phyloP scores from a whole-genome alignment of 768 basidiomycete species.

The Tulasnella sp. region DNA sequence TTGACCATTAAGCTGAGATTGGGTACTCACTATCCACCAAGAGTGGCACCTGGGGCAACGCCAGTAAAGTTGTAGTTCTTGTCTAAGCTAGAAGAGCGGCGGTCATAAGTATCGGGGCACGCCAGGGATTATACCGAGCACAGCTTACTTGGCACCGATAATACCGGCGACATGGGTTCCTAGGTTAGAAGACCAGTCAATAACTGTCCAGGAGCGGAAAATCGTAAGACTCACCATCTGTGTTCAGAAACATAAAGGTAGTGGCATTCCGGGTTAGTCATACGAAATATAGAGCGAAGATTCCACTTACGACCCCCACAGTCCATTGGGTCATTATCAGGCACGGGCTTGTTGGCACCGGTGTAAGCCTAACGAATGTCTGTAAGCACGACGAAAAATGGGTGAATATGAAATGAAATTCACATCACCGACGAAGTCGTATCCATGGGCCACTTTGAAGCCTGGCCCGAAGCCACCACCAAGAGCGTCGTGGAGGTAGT shows the following conservation, averaged over 20 bases:
- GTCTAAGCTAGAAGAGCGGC: constrained; percentile 38
- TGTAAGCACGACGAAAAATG: constrained; percentile 14
- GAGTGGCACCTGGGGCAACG: constrained; percentile 48
- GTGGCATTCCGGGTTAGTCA: too few relatives aligned
- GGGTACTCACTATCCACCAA: constrained; percentile 38
- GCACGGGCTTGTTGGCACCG: constrained; percentile 12
- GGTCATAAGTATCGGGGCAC: constrained; percentile 40
- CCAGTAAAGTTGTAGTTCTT: constrained; percentile 58
- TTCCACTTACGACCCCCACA: constrained; percentile 9
- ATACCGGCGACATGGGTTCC: constrained; percentile 46
- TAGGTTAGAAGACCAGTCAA: constrained; percentile 21
- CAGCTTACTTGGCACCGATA: constrained; percentile 20
- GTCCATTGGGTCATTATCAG: constrained; percentile 15
- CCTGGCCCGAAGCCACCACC: constrained; percentile 14
- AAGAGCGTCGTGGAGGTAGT: constrained; percentile 14
- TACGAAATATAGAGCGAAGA: too few relatives aligned
- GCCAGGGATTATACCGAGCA: constrained; percentile 1
- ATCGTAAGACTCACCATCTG: too few relatives aligned
- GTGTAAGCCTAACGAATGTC: neutral
- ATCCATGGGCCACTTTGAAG: constrained; percentile 13
- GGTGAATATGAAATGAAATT: constrained; percentile 21
- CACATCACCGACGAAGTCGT: constrained; percentile 16
- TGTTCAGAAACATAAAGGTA: too few relatives aligned
- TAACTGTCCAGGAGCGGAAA: too few relatives aligned
- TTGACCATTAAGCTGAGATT: constrained; percentile 48